phyloP scores from a whole-genome alignment of 2,329 filamentous ascomycete genomes.

The Fusarium heterosporum region DNA sequence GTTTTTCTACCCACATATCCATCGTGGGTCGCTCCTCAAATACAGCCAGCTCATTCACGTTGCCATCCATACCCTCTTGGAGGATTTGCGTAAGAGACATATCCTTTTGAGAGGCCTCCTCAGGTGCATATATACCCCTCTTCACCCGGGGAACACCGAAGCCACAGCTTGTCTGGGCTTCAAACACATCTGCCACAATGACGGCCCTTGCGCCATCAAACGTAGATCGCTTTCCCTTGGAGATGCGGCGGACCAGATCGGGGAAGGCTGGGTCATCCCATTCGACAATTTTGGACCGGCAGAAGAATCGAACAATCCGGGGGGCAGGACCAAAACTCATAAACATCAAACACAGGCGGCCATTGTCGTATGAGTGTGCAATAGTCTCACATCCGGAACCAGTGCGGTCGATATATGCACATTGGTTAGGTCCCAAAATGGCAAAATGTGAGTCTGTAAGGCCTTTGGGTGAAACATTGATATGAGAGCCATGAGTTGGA shows the following conservation, averaged over 20 bases:
- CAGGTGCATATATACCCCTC: slow-evolving; percentile 53
- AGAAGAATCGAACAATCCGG: slow-evolving; percentile 74
- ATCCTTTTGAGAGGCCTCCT: slow-evolving; percentile 34
- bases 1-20: slow-evolving; percentile 62
- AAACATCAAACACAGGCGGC: slow-evolving; percentile 80
- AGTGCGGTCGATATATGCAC: slow-evolving; percentile 78
- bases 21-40: slow-evolving; percentile 69
- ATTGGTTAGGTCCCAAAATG: slow-evolving; percentile 67
- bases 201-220: slow-evolving; percentile 68
- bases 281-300: slow-evolving; percentile 69
- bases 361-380: slow-evolving; percentile 80
- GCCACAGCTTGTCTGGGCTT: slow-evolving; percentile 75
- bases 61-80: slow-evolving; percentile 40
- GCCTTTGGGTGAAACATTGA: slow-evolving; percentile 84
- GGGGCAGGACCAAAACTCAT: slow-evolving; percentile 71
- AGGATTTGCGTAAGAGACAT: slow-evolving; percentile 44
- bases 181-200: slow-evolving; percentile 70
- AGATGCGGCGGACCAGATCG: slow-evolving; percentile 58
- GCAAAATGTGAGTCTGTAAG: slow-evolving; percentile 71
- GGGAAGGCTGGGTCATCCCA: slow-evolving; percentile 64
- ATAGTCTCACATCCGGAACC: slow-evolving; percentile 83
- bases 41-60: slow-evolving; percentile 53
- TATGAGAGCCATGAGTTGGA: slow-evolving; percentile 73
- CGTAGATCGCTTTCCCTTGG: slow-evolving; percentile 51
- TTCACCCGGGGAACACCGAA: slow-evolving; percentile 70